A percentile compares a stretch with the other conserved stretches of the same genome.
These are phyloP conservation scores for Syncephalastrum monosporum DNA, from an alignment of 371 early-diverging fungal genomes.

Conservation along the genomic window DNA sequence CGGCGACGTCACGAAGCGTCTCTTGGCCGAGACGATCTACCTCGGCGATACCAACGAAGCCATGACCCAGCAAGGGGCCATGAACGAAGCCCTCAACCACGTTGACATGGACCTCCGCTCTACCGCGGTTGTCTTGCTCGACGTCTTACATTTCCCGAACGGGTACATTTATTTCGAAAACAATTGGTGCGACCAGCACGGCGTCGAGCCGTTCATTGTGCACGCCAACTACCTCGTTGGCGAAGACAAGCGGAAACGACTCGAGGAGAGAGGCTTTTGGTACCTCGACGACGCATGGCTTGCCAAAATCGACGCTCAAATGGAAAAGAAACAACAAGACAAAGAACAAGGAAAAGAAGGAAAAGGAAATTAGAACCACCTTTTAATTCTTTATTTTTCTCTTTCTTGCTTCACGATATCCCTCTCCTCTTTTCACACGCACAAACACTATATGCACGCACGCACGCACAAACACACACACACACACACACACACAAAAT, in stretches of 20 bases:
- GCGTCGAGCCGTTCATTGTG: slow-evolving; percentile 39
- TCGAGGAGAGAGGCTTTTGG: slow-evolving; percentile 29
- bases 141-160: slow-evolving; percentile 44
- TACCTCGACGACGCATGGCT: slow-evolving; percentile 44
- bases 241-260: slow-evolving; percentile 49
- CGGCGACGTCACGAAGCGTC: slow-evolving; percentile 25
- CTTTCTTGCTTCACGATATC: not conserved
- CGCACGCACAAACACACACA: not conserved
- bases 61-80: slow-evolving; percentile 41
- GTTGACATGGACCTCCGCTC: slow-evolving; percentile 33
- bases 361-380: slow-evolving; percentile 8
- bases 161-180: slow-evolving; percentile 34
- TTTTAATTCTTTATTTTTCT: slow-evolving; percentile 1
- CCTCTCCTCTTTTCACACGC: not conserved
- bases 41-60: slow-evolving; percentile 31
- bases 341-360: slow-evolving; percentile 18
- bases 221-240: slow-evolving; percentile 47
- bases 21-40: slow-evolving; percentile 35
- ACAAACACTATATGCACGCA: not conserved
- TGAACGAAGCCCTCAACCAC: slow-evolving; percentile 31
- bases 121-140: slow-evolving; percentile 28
- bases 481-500: not conserved
- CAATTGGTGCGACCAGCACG: slow-evolving; percentile 26
- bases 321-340: slow-evolving; percentile 13
- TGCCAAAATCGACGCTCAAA: slow-evolving; percentile 25